Evolutionary conservation across 129 eudicot species (phyloP).

Genomic region (Flaveria trinervia): DNA sequence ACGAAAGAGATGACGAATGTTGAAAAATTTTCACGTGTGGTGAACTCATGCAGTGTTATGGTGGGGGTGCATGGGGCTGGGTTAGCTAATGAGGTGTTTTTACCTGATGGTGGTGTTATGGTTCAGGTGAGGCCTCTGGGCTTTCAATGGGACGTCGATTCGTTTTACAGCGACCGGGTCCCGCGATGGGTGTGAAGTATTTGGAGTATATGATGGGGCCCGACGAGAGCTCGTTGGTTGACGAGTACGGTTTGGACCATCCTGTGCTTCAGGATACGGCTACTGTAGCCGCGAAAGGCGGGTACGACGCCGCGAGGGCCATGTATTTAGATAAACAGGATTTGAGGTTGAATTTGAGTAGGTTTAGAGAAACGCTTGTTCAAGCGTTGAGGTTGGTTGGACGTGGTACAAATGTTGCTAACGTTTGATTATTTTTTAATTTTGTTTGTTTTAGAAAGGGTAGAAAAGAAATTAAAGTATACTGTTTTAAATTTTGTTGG

Average conservation of each 20-base stretch:
- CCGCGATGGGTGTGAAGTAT: slow-evolving; percentile 60
- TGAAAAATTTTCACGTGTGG: slow-evolving; percentile 41
- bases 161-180: slow-evolving; percentile 58
- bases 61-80: slow-evolving; percentile 82
- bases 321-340: slow-evolving; percentile 65
- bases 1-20: slow-evolving; percentile 35
- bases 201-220: slow-evolving; percentile 65
- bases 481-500: too few relatives aligned
- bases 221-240: slow-evolving; percentile 66
- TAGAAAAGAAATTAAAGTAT: too few relatives aligned
- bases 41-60: slow-evolving; percentile 61
- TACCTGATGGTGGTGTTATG: slow-evolving; percentile 57
- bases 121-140: slow-evolving; percentile 65
- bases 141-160: slow-evolving; percentile 47
- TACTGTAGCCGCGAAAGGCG: slow-evolving; percentile 52
- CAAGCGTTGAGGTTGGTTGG: slow-evolving; percentile 49
- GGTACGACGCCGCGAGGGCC: slow-evolving; percentile 40
- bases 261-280: slow-evolving; percentile 55
- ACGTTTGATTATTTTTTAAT: background rate
- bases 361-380: slow-evolving; percentile 50
- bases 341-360: slow-evolving; percentile 46
- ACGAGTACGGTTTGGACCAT: slow-evolving; percentile 45
- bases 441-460: too few relatives aligned
- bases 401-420: slow-evolving; percentile 15
- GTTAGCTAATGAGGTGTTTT: slow-evolving; percentile 50